Evolutionary conservation across 2,329 filamentous ascomycete genomes (phyloP), one percentile per base, ranked within the genome.

Genomic region (Trichoderma koningii): DNA sequence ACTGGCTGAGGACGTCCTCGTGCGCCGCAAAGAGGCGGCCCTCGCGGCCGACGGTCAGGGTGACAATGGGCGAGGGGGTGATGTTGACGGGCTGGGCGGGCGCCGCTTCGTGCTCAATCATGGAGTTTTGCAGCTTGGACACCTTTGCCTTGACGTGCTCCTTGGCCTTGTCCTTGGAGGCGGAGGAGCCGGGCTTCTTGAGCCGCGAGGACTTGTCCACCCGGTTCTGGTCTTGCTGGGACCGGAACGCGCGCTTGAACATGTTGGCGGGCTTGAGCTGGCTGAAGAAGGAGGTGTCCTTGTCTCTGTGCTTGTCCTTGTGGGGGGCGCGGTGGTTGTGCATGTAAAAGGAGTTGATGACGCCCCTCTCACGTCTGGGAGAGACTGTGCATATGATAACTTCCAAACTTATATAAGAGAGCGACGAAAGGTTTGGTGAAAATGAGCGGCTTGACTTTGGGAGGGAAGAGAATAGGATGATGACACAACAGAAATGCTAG

Each of bases 1-100:
- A 94, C 78, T 91, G 87, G 75, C 86, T 87, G 70, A 97, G 87
- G 73, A 97, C 89, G 79, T 97, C 91, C 83, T 97, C 92, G 80
- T 97, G 93, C 74, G 93, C 93, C 73, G 93, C 93, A 83, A 97
- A 97, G 77, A 97, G 85, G 73, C 93, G 90, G 76, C 90, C 89
- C 74, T 97, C 93, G 72, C 81, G 82, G 72, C 93, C 93, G 75
- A 97, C 88, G 71, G 90, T 88, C 72, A 97, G 83, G 67, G 93
- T 96, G 79, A 96, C 84, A 78, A 97, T 96, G 74, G 93, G 90
- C 68, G 86, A 87, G 68, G 83, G 80, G 53, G 79, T 71, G 23
- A 73, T 71, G 56, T 68, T 63, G 53, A 64, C 57, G 45, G 61
- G 52, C 21, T 67, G 63, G 56, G 63, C 50, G 10, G 67, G 63